Base-by-base conservation (phyloP, 2,329 filamentous ascomycete species). In the Cytospora piceae region DNA sequence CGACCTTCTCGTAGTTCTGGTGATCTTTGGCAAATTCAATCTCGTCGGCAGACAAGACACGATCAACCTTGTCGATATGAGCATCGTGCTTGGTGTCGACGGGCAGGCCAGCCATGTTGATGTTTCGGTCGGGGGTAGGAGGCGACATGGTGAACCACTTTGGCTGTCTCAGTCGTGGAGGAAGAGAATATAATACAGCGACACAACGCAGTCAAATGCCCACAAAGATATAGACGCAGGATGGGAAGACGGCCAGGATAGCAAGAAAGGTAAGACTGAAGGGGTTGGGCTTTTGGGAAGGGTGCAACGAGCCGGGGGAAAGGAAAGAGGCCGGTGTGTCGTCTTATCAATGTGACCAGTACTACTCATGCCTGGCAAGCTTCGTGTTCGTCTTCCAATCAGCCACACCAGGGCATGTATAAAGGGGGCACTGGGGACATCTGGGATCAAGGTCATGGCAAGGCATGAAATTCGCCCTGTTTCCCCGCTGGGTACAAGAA, bases 1-100 rank as follows among this genome's bases (percentile, higher is more conserved):
- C 90, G 63, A 92, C 82, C 52, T 72, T 74, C 39, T 73, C 73
- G 54, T 76, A 76, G 66, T 90, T 80, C 67, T 84, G 80, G 61
- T 83, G 79, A 62, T 85, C 83, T 62, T 65, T 67, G 29, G 59
- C 51, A 31, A 65, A 65, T 29, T 67, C 79, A 31, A 79, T 74
- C 55, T 79, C 72, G 29, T 80, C 76, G 17, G 63, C 60, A 9
- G 69, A 68, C 46, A 65, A 37, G 24, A 61, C 62, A 5, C 67
- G 68, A 27, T 68, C 68, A n/a, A 55, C 57, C 54, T 67, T 60
- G 52, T 64, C 58, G 27, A 54, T 63, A 14, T 39, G 46, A 29
- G 51, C 34, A 34, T 58, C 24, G 32, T 58, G 52, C 22, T 56
- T 62, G 12, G 49, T 27, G 31, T 39, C 22, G 39, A 24, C 31